Conservation (phyloP, 2,329 filamentous ascomycete genomes). For the Amesomyces nigricolor region DNA sequence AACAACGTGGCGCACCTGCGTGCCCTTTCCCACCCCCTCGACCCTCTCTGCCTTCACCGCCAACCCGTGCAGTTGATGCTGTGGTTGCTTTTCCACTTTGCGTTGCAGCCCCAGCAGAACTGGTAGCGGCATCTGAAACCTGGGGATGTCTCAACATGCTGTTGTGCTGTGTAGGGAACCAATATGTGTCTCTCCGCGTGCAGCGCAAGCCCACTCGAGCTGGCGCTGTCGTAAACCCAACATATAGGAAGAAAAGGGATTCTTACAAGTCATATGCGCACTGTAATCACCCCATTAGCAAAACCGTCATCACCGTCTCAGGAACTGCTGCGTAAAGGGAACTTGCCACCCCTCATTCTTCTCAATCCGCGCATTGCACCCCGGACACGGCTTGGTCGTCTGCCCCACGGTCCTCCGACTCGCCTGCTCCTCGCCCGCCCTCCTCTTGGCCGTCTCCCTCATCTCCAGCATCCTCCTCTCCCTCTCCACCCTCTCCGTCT, state of each 20-base stretch:
- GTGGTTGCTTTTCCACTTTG: constrained; percentile 23
- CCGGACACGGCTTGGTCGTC: constrained; percentile 36
- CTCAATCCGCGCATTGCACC: constrained; percentile 36
- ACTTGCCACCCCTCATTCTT: constrained; percentile 40
- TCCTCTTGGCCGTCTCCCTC: constrained; percentile 12
- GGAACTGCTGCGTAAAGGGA: background rate
- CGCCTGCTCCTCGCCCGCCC: constrained; percentile 33
- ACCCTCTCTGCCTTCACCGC: background rate
- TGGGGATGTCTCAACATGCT: constrained; percentile 17
- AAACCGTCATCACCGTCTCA: background rate
- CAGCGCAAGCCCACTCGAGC: background rate
- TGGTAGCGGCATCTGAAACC: constrained; percentile 33
- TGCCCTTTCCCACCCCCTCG: background rate
- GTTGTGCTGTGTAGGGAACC: background rate
- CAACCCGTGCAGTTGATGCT: constrained; percentile 21
- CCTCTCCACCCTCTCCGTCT: constrained; percentile 19
- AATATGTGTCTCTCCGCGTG: background rate
- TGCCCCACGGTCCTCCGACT: constrained; percentile 28
- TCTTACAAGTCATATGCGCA: constrained; percentile 40
- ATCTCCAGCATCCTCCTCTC: constrained; percentile 17
- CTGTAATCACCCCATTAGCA: constrained; percentile 28
- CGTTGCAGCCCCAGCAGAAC: constrained; percentile 34
- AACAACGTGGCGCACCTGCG: constrained; percentile 4
- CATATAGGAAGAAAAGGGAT: constrained; percentile 5
- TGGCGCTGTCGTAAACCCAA: background rate